These are phyloP conservation scores for Avena sativa DNA, from an alignment of 176 grass and related monocot genomes.

Conservation along the genomic window DNA sequence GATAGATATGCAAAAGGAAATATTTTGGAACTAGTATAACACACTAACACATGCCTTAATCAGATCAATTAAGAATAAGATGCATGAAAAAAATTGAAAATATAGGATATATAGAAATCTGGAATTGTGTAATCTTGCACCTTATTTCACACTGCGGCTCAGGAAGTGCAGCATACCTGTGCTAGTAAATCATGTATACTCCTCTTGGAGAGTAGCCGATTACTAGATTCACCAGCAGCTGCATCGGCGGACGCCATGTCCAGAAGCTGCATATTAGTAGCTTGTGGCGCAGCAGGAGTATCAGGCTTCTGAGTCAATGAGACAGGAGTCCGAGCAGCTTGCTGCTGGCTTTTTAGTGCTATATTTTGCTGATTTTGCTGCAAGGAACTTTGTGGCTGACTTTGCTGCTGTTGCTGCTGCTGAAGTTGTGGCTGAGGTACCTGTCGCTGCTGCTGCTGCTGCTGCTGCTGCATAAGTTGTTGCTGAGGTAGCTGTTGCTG, in stretches of 20 bases:
- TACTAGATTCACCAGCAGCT: slow-evolving; percentile 61
- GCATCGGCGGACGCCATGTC: slow-evolving; percentile 29
- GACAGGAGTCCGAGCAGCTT: slow-evolving; percentile 57
- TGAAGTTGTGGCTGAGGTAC: not conserved
- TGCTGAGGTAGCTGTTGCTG: slow-evolving; percentile 12
- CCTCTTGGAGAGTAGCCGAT: slow-evolving; percentile 82
- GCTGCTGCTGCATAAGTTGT: slow-evolving; percentile 32
- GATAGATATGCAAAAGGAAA: slow-evolving; percentile 26
- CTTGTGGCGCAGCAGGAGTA: slow-evolving; percentile 43
- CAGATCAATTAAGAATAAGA: not conserved
- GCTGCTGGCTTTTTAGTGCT: slow-evolving; percentile 61
- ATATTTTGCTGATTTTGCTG: slow-evolving; percentile 60
- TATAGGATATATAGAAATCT: slow-evolving; percentile 10
- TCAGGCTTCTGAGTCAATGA: slow-evolving; percentile 52
- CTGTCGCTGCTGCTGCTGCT: slow-evolving; percentile 37
- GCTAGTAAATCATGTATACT: slow-evolving; percentile 86
- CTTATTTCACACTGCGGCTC: slow-evolving; percentile 23
- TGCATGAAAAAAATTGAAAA: slow-evolving; percentile 18
- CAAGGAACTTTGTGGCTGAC: slow-evolving; percentile 41
- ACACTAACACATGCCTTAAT: not conserved
- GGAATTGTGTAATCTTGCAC: slow-evolving; percentile 5
- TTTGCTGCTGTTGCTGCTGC: slow-evolving; percentile 23
- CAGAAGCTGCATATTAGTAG: slow-evolving; percentile 29
- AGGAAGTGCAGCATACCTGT: slow-evolving; percentile 58
- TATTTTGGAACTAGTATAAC: slow-evolving; percentile 25